Conservation (phyloP, 331 rosid species). For the Prunus yedoensis region DNA sequence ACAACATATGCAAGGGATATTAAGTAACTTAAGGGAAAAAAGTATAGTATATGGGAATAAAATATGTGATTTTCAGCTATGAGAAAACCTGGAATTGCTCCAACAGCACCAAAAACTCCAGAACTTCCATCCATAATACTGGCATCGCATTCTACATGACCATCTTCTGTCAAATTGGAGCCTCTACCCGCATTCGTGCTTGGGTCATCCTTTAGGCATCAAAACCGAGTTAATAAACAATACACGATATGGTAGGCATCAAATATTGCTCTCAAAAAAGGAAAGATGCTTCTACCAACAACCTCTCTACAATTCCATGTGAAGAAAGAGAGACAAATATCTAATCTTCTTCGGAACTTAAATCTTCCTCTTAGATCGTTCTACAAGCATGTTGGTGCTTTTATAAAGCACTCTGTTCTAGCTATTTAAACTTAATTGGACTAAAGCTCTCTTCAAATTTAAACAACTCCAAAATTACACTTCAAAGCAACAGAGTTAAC, state of each 20-base stretch:
- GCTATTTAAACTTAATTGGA: not conserved
- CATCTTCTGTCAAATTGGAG: slow-evolving; percentile 87
- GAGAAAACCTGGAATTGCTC: slow-evolving; percentile 81
- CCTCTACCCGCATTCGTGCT: slow-evolving; percentile 90
- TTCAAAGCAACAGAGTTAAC: not conserved
- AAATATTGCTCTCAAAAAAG: not conserved
- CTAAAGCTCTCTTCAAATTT: not conserved
- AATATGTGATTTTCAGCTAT: not conserved
- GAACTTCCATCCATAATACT: slow-evolving; percentile 83
- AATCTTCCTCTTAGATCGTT: not conserved
- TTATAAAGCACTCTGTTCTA: not conserved
- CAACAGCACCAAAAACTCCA: slow-evolving; percentile 90
- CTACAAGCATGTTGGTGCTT: not conserved
- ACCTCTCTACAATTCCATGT: slow-evolving; percentile 4
- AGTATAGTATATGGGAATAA: not conserved
- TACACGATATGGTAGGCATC: not conserved
- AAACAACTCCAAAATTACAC: not conserved
- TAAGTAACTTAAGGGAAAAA: slow-evolving; percentile 26
- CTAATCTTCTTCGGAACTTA: not conserved
- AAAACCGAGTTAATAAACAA: not conserved
- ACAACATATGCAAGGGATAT: slow-evolving; percentile 44
- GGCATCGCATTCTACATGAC: slow-evolving; percentile 87
- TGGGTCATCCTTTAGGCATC: slow-evolving; percentile 68
- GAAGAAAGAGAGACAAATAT: not conserved
- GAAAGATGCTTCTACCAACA: not conserved